Evolutionary conservation across 176 grass and related monocot species (phyloP).

Genomic region (Eleusine coracana): DNA sequence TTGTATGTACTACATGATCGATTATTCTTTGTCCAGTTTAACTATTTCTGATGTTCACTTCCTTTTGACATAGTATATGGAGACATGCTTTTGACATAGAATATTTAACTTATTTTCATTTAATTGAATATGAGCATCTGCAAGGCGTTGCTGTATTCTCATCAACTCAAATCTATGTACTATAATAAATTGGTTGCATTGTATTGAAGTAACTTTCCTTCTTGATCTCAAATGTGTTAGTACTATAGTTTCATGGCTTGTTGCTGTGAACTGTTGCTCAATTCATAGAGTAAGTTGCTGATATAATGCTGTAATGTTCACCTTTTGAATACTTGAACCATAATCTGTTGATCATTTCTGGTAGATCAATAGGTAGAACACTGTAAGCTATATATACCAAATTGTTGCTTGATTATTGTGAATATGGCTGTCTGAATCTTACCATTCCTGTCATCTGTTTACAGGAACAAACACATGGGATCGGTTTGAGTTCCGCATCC

Average conservation of each 20-base stretch:
- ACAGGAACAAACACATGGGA: conserved; percentile 67
- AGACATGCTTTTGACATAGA: neutral
- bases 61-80: too few relatives aligned
- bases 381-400: neutral
- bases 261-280: neutral
- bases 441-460: neutral
- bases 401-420: neutral
- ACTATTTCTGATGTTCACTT: neutral
- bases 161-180: too few relatives aligned
- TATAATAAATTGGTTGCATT: neutral
- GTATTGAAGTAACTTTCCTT: neutral
- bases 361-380: neutral
- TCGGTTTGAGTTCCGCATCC: conserved; percentile 58
- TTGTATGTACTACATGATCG: neutral
- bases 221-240: neutral
- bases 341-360: neutral
- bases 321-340: neutral
- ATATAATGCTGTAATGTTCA: neutral
- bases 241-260: neutral
- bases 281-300: neutral
- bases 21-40: neutral
- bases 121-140: neutral
- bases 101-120: neutral
- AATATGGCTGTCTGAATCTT: too few relatives aligned
- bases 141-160: too few relatives aligned